Evolutionary conservation across 129 eudicot species (phyloP).

Genomic region (Flaveria robusta): DNA sequence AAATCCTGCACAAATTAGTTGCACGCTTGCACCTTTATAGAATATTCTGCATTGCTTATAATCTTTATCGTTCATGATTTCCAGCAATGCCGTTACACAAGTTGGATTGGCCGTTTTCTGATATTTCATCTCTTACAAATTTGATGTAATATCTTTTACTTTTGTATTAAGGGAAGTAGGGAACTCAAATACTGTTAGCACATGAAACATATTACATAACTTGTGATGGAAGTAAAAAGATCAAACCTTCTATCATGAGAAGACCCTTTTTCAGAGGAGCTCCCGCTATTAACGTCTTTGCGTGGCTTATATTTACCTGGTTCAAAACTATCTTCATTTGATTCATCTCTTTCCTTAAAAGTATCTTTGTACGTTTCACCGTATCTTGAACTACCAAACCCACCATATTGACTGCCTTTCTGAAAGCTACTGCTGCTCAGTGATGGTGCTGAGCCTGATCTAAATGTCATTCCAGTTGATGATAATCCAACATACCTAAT

Average conservation of each 20-base stretch:
- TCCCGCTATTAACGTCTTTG: conserved; percentile 33
- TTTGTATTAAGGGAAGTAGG: not conserved
- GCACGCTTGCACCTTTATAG: not conserved
- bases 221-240: conserved; percentile 17
- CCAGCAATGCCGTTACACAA: not conserved
- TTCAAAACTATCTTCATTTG: conserved; percentile 67
- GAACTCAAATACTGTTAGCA: not conserved
- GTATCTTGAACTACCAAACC: conserved; percentile 62
- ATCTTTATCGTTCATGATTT: conserved; percentile 9
- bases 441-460: conserved; percentile 71
- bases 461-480: conserved; percentile 79
- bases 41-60: not conserved
- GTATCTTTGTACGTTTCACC: conserved; percentile 61
- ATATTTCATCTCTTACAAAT: not conserved
- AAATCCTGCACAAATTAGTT: not conserved
- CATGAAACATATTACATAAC: not conserved
- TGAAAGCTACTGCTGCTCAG: conserved; percentile 56
- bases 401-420: conserved; percentile 68
- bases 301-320: conserved; percentile 53
- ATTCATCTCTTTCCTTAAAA: conserved; percentile 56
- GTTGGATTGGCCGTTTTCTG: not conserved
- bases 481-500: conserved; percentile 89
- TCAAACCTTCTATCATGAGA: conserved; percentile 64
- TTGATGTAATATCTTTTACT: not conserved
- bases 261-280: conserved; percentile 51